phyloP scores from a whole-genome alignment of 192 early-diverging fungal genomes.

The Chytriomyces confervae region DNA sequence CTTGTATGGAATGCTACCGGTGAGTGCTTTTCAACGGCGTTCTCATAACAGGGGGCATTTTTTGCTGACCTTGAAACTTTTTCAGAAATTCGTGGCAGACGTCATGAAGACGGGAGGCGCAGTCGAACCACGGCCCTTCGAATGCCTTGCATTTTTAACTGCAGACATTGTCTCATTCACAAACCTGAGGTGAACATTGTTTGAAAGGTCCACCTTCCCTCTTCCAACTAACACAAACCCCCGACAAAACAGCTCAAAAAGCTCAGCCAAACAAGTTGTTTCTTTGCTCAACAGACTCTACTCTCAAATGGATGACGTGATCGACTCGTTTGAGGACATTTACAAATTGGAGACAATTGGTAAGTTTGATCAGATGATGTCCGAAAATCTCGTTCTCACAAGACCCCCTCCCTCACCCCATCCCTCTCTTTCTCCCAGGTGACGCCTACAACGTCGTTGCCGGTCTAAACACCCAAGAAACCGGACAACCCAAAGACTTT shows the following conservation, averaged over 20 bases:
- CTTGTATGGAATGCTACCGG: constrained; percentile 53
- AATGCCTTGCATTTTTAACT: constrained; percentile 46
- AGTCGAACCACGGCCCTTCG: constrained; percentile 46
- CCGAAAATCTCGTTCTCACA: neutral
- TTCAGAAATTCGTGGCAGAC: constrained; percentile 48
- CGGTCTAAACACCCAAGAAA: constrained; percentile 48
- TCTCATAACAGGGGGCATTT: too few species aligned
- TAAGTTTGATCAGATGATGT: neutral
- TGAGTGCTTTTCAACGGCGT: neutral
- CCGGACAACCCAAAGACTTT: constrained; percentile 31
- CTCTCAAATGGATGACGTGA: constrained; percentile 48
- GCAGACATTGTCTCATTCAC: constrained; percentile 57
- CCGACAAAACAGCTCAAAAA: constrained; percentile 25
- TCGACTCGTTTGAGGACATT: constrained; percentile 50
- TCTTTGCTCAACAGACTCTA: constrained; percentile 55
- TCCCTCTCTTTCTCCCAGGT: neutral
- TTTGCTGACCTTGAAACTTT: neutral
- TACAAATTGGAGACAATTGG: constrained; percentile 58
- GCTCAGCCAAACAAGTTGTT: constrained; percentile 48
- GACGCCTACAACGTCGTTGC: constrained; percentile 54
- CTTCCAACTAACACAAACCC: neutral
- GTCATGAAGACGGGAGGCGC: constrained; percentile 51
- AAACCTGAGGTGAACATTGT: constrained; percentile 38
- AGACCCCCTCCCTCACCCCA: too few species aligned
- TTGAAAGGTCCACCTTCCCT: neutral